Base-by-base conservation (phyloP, 83 land plant species). In the Picea mariana region DNA sequence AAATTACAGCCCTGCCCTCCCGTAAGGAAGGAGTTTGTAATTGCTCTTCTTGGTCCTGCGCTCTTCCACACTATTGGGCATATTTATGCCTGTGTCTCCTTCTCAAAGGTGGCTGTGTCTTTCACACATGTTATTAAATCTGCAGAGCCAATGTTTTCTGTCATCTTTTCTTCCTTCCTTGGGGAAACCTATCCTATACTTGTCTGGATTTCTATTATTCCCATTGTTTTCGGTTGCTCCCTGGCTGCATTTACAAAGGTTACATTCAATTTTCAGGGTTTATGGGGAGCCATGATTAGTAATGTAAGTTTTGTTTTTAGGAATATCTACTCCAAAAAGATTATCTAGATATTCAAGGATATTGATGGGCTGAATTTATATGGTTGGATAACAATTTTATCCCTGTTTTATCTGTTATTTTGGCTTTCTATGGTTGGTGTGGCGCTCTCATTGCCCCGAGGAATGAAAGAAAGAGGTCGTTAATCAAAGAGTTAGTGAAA, bases 101-200 rank as follows among this genome's bases (percentile, higher is more conserved):
- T 95, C 87, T 95, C 97, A 58, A 91, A 93, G 86, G 96, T 93
- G 8, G 96, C 96, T 6, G 97, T 95, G n/a, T 95, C 96, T n/a
- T 95, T 95, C 87, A 95, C 97, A 40, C 97, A 95, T 80, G 95
- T 93, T 55, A 94, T 94, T 88, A 94, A 94, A 67, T 88, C 96
- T 18, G 77, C 96, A 9, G 96, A 94, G 83, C 95, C 97, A 9
- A 94, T 86, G 20, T 93, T 94, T 83, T 87, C 96, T 12, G 97
- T 94, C 52, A 17, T 89, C 31, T 84, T 94, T 83, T 92, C 97
- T 18, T 62, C 92, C 12, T 67, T 93, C 58, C 81, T 91, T 27
- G 94, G 94, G 38, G 88, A 88, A 63, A 13, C 79, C 11, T 93
- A 91, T 78, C 90, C 97, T n/a, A 24, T 87, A 4, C 49, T 59